Percentiles rank a stretch among this genome's conserved stretches.
These are phyloP conservation scores for Dicorynia guianensis DNA, from an alignment of 306 rosid species.

Conservation along the genomic window DNA sequence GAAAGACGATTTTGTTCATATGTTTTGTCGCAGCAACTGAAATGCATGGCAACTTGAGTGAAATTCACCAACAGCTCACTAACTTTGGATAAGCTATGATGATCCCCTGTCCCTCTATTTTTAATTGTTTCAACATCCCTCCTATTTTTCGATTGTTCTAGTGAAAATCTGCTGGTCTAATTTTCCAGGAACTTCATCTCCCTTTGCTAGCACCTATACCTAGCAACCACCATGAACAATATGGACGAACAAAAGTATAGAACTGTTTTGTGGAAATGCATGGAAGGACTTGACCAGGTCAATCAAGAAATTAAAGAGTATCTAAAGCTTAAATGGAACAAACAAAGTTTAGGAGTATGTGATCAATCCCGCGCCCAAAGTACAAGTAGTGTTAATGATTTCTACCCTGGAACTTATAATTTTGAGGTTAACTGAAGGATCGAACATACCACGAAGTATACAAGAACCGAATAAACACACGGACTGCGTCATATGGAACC, in stretches of 20 bases:
- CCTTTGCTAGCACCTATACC: not conserved
- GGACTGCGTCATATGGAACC: slow-evolving; percentile 77
- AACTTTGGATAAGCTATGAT: slow-evolving; percentile 5
- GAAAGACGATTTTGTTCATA: not conserved
- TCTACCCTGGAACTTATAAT: slow-evolving; percentile 9
- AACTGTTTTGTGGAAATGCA: not conserved
- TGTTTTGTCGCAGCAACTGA: not conserved
- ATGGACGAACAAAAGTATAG: not conserved
- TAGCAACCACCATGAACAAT: not conserved
- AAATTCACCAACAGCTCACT: not conserved
- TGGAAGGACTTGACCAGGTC: not conserved
- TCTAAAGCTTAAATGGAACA: slow-evolving; percentile 2
- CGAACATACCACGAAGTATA: slow-evolving; percentile 73
- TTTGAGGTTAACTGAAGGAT: slow-evolving; percentile 15
- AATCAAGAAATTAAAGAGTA: not conserved
- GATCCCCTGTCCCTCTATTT: not conserved
- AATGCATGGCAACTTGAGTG: not conserved
- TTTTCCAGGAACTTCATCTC: slow-evolving; percentile 21
- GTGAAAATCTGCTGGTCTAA: not conserved
- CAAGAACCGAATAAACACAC: slow-evolving; percentile 75
- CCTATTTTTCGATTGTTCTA: slow-evolving; percentile 11
- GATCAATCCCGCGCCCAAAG: not conserved
- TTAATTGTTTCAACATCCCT: not conserved
- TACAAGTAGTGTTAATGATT: not conserved
- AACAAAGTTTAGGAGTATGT: not conserved